Conservation (phyloP, 164 flowering plant genomes). For the Saururus chinensis region DNA sequence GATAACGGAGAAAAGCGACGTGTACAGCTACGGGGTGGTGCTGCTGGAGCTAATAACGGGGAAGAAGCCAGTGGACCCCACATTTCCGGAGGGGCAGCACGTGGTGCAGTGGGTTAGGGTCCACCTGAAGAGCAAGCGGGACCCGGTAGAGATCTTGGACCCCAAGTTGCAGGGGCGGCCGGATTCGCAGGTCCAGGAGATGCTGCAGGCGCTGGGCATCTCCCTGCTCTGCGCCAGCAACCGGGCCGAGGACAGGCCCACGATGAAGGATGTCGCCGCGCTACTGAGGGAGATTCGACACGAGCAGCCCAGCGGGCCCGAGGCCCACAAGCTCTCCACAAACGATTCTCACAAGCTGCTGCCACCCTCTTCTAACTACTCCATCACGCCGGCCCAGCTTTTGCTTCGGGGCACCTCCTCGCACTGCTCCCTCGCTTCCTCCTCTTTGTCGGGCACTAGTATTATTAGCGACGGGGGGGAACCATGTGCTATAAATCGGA, state of each 20-base stretch:
- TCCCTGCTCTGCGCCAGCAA: slow-evolving; percentile 63
- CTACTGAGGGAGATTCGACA: slow-evolving; percentile 80
- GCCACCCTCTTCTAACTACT: slow-evolving; percentile 17
- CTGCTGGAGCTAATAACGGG: slow-evolving; percentile 89
- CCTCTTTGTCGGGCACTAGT: slow-evolving; percentile 32
- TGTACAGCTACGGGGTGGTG: slow-evolving; percentile 87
- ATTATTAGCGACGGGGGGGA: background rate
- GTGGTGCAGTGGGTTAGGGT: slow-evolving; percentile 83
- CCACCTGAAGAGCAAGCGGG: slow-evolving; percentile 29
- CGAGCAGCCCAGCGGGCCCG: slow-evolving; percentile 25
- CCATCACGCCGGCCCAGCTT: slow-evolving; percentile 42
- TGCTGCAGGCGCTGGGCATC: slow-evolving; percentile 87
- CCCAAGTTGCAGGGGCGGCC: slow-evolving; percentile 64
- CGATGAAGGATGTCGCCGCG: slow-evolving; percentile 86
- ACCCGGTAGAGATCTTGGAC: slow-evolving; percentile 66
- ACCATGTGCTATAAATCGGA: too few relatives aligned
- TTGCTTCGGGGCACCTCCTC: slow-evolving; percentile 51
- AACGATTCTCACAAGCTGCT: slow-evolving; percentile 10
- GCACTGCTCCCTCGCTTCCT: slow-evolving; percentile 41
- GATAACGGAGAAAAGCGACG: slow-evolving; percentile 89
- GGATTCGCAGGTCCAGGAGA: slow-evolving; percentile 78
- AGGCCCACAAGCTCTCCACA: slow-evolving; percentile 23
- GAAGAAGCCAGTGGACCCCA: slow-evolving; percentile 82
- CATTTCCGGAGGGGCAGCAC: slow-evolving; percentile 73
- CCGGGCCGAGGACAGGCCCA: slow-evolving; percentile 63